Conservation (phyloP, 2,329 filamentous ascomycete species). For the Gaeumannomyces sp. region DNA sequence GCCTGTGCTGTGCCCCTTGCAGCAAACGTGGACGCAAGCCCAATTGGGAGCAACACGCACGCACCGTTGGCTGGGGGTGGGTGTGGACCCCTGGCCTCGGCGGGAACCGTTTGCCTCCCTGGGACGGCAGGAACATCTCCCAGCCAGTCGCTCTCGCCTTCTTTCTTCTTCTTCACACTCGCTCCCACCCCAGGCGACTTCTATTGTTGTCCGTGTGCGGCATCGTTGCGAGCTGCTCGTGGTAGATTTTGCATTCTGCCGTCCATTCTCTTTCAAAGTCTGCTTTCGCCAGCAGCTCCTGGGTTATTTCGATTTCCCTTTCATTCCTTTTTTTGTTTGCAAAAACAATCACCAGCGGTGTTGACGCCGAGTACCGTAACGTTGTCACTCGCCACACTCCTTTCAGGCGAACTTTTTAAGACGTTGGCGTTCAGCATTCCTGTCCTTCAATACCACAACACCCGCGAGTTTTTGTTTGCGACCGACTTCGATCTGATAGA, state of each 20-base stretch:
- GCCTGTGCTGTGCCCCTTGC: not conserved
- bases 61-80: not conserved
- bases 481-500: not conserved
- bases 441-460: not conserved
- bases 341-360: not conserved
- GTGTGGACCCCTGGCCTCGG: not conserved
- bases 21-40: not conserved
- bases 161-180: not conserved
- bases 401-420: not conserved
- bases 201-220: not conserved
- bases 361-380: not conserved
- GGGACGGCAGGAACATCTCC: not conserved
- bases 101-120: not conserved
- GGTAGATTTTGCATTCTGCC: not conserved
- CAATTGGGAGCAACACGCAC: not conserved
- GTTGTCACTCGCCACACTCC: not conserved
- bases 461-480: not conserved
- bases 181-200: not conserved
- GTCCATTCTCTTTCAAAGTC: slow-evolving; percentile 1
- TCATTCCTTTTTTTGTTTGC: slow-evolving; percentile 1
- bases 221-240: not conserved
- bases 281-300: not conserved
- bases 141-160: not conserved
- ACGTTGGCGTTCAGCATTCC: not conserved
- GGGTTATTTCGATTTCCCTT: not conserved